Evolutionary conservation across 148 eudicot genomes (phyloP), one percentile per base, ranked within the genome.

Genomic region (Heliamphora exappendiculata): DNA sequence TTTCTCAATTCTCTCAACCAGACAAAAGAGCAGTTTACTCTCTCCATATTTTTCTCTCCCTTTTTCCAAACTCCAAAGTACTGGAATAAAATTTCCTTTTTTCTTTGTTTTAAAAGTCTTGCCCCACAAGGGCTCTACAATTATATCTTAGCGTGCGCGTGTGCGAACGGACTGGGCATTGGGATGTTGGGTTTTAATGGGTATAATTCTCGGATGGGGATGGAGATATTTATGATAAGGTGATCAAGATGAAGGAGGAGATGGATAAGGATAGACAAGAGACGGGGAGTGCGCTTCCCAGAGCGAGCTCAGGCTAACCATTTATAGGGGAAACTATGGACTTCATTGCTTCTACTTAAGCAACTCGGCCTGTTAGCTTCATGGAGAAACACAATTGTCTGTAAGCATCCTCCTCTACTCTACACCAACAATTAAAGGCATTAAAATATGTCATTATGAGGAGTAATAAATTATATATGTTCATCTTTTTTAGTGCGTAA

Each of bases 271-370:
- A 70, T 59, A n/a, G n/a, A n/a, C n/a, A n/a, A n/a, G n/a, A n/a
- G n/a, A n/a, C n/a, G n/a, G n/a, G n/a, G n/a, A n/a, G n/a, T n/a
- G n/a, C n/a, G n/a, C 75, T 91, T 73, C 94, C 98, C 28, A 85
- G 76, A 76, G 98, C 97, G 41, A 88, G 84, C 74, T 41, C 73
- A 36, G 97, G 98, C 0, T 93, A 97, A 97, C 98, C 98, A 29
- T 83, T 93, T 13, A 85, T 93, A 59, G 98, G 98, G 6, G 98
- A 93, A 84, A 93, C 98, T 26, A 87, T 93, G 8, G 90, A 91
- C 55, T 93, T 91, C 81, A 93, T 93, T 74, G 89, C 97, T 26
- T 85, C 86, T 78, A 88, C 89, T 76, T 85, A 85, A 75, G 70
- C 97, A 65, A 83, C 94, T 33, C 86, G 81, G 9, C 98, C 98